phyloP scores from a whole-genome alignment of 2,329 filamentous ascomycete genomes.

The Colletotrichum lindemuthianum region DNA sequence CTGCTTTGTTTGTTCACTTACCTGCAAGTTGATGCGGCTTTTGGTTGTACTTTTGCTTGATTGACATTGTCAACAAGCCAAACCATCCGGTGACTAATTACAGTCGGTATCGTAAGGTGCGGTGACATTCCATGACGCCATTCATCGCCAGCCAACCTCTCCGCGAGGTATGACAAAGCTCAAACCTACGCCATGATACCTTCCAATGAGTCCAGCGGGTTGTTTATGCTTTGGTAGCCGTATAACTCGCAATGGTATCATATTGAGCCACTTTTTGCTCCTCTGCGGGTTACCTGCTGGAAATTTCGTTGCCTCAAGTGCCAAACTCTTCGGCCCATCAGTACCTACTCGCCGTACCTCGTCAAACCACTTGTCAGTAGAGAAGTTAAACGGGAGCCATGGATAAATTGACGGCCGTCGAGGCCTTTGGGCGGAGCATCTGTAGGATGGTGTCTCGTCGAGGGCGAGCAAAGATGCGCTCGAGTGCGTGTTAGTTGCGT shows the following conservation, averaged over 20 bases:
- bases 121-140: slow-evolving; percentile 19
- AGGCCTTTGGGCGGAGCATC: no score
- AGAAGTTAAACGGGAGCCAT: no score
- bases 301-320: no score
- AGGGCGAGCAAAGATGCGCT: slow-evolving; percentile 10
- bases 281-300: neutral
- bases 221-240: neutral
- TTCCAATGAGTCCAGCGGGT: slow-evolving; percentile 9
- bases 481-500: slow-evolving; percentile 28
- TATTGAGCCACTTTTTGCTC: no score
- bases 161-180: slow-evolving; percentile 3
- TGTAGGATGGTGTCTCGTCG: neutral
- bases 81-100: neutral
- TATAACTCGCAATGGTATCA: no score
- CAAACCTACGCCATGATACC: slow-evolving; percentile 21
- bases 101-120: neutral
- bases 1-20: slow-evolving; percentile 16
- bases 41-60: no score
- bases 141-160: slow-evolving; percentile 8
- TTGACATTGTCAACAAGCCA: no score
- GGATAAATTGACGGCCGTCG: no score
- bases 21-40: neutral
- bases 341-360: no score
- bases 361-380: no score
- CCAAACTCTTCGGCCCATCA: no score